These are phyloP conservation scores for Fusarium sp. DNA, from an alignment of 2,329 filamentous ascomycete genomes.

Conservation along the genomic window DNA sequence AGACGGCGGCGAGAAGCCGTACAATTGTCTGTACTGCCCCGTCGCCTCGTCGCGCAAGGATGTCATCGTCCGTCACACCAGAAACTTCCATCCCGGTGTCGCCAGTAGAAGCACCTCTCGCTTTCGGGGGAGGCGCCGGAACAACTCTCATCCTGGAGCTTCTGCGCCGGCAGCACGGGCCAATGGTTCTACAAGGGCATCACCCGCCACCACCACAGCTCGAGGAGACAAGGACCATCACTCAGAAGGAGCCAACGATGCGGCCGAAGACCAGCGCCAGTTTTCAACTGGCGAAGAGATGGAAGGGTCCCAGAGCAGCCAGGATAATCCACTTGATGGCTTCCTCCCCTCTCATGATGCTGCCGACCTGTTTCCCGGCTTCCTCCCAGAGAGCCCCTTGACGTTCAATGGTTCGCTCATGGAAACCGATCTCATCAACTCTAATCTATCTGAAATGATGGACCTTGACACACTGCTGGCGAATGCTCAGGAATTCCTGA, in stretches of 20 bases:
- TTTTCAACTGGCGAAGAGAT: not conserved
- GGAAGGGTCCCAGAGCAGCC: slow-evolving; percentile 1
- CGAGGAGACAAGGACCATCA: slow-evolving; percentile 3
- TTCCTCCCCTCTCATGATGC: not conserved
- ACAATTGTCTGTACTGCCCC: slow-evolving; percentile 6
- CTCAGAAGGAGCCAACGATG: not conserved
- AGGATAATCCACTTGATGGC: not conserved
- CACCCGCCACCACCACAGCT: not conserved
- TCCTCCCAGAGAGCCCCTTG: not conserved
- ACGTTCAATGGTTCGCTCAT: slow-evolving; percentile 1
- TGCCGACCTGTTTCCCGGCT: not conserved
- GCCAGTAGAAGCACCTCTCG: slow-evolving; percentile 1
- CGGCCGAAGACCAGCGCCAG: not conserved
- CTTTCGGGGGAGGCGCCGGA: slow-evolving; percentile 4
- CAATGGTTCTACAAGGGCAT: not conserved
- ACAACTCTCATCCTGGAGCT: slow-evolving; percentile 2
- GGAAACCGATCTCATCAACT: slow-evolving; percentile 1
- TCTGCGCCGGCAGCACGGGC: not conserved
- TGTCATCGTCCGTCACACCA: slow-evolving; percentile 6
- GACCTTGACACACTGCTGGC: slow-evolving; percentile 1
- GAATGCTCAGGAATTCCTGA: not conserved
- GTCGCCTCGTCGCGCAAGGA: slow-evolving; percentile 7
- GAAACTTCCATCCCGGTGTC: slow-evolving; percentile 6
- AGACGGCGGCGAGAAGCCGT: slow-evolving; percentile 7
- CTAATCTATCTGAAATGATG: not conserved